Conservation (phyloP, 768 basidiomycete species). For the Udeniomyces megalosporus region DNA sequence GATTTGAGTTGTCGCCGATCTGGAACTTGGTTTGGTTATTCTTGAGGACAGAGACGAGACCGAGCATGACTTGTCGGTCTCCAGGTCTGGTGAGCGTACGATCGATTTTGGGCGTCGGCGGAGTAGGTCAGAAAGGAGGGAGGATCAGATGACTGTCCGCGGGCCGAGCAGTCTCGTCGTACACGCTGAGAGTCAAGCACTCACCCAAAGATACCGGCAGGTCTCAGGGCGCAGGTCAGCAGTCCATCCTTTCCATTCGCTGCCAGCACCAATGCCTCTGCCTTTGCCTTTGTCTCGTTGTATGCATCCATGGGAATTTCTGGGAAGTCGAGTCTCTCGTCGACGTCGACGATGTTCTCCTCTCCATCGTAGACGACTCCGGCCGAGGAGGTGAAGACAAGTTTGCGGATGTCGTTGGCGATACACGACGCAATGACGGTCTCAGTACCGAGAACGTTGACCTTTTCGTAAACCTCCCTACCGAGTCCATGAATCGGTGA, state of each 20-base stretch:
- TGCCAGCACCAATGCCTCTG: constrained; percentile 61
- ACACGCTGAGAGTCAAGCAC: constrained; percentile 20
- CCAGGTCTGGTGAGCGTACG: constrained; percentile 39
- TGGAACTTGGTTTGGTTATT: constrained; percentile 78
- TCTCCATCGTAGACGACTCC: constrained; percentile 75
- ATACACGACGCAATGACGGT: constrained; percentile 59
- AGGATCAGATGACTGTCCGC: not conserved
- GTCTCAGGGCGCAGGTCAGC: constrained; percentile 74
- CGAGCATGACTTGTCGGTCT: constrained; percentile 68
- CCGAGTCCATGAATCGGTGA: constrained; percentile 59
- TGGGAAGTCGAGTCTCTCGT: constrained; percentile 69
- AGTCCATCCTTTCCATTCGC: constrained; percentile 76
- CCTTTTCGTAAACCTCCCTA: constrained; percentile 64
- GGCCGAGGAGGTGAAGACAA: constrained; percentile 88
- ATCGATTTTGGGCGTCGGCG: no score
- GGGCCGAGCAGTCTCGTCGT: not conserved
- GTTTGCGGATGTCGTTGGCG: constrained; percentile 53
- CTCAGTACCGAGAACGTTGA: constrained; percentile 66
- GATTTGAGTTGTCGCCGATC: constrained; percentile 79
- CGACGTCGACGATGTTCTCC: constrained; percentile 57
- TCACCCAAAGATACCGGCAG: constrained; percentile 90
- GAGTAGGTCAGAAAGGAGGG: no score
- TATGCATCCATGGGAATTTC: constrained; percentile 70
- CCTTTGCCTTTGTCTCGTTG: constrained; percentile 83
- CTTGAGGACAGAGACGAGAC: constrained; percentile 63